Percentiles rank a stretch among this genome's conserved stretches.
Conservation (phyloP, 2,329 filamentous ascomycete species). For the Xylaria sp. region DNA sequence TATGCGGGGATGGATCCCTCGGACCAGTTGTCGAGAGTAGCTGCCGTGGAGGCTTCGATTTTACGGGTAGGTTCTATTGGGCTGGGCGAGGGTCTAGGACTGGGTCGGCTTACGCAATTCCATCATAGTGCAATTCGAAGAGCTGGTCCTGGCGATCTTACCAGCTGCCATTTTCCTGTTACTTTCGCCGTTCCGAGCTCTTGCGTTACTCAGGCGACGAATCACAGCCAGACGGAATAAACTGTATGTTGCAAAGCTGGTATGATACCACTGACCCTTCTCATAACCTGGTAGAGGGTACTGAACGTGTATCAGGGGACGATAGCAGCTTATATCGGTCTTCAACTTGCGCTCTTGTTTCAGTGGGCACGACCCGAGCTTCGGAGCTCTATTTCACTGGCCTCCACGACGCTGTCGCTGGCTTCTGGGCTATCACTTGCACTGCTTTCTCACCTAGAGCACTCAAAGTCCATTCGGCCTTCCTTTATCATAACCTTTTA, state of each 20-base stretch:
- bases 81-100: background rate
- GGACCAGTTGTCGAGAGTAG: constrained; percentile 15
- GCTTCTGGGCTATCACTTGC: constrained; percentile 25
- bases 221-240: constrained; percentile 14
- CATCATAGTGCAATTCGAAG: constrained; percentile 30
- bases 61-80: constrained; percentile 15
- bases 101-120: background rate
- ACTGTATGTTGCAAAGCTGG: constrained; percentile 29
- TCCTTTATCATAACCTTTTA: constrained; percentile 30
- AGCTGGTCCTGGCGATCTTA: constrained; percentile 29
- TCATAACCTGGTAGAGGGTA: background rate
- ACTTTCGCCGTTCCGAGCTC: constrained; percentile 23
- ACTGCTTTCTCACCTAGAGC: constrained; percentile 28
- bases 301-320: constrained; percentile 23
- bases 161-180: constrained; percentile 27
- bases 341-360: constrained; percentile 26
- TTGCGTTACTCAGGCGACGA: constrained; percentile 25
- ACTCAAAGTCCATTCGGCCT: constrained; percentile 27
- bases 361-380: constrained; percentile 20
- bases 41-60: constrained; percentile 30
- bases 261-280: background rate
- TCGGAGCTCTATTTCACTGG: constrained; percentile 23
- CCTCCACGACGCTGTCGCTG: constrained; percentile 26
- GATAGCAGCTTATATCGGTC: constrained; percentile 15
- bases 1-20: constrained; percentile 27